A percentile compares a stretch with the other conserved stretches of the same genome.
These are phyloP conservation scores for Rehmannia glutinosa DNA, from an alignment of 257 asterid species.

Conservation along the genomic window DNA sequence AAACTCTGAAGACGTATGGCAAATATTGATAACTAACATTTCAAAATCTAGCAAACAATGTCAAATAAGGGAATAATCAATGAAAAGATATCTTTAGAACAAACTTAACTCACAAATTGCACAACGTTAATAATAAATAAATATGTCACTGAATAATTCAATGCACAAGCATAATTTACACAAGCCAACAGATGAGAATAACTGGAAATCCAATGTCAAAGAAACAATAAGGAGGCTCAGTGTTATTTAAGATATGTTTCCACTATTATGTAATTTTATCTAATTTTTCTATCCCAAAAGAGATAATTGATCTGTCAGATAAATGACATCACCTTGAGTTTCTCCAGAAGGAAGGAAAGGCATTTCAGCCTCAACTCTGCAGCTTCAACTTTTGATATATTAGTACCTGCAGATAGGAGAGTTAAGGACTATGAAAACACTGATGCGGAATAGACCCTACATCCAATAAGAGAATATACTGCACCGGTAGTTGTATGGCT, in stretches of 20 bases:
- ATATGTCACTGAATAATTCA: not conserved
- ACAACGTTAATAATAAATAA: not conserved
- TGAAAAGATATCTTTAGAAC: too few species aligned
- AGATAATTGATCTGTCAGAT: not conserved
- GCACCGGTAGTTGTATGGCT: not conserved
- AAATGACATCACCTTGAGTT: conserved; percentile 54
- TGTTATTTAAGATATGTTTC: not conserved
- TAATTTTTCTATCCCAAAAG: not conserved
- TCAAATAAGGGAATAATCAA: too few species aligned
- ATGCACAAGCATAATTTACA: not conserved
- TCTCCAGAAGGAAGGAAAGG: conserved; percentile 61
- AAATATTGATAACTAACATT: not conserved
- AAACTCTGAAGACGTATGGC: not conserved
- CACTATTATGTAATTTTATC: not conserved
- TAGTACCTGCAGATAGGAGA: conserved; percentile 54
- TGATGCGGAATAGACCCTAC: conserved; percentile 1
- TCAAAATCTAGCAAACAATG: not conserved
- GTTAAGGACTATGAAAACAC: not conserved
- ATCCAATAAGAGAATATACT: not conserved
- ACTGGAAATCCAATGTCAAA: not conserved
- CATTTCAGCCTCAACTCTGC: conserved; percentile 61
- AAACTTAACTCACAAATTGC: not conserved
- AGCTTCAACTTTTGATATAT: conserved; percentile 74
- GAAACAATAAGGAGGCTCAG: not conserved
- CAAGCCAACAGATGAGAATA: not conserved